Evolutionary conservation across 139 green algal genomes (phyloP).

Genomic region (Eudorina sp.): DNA sequence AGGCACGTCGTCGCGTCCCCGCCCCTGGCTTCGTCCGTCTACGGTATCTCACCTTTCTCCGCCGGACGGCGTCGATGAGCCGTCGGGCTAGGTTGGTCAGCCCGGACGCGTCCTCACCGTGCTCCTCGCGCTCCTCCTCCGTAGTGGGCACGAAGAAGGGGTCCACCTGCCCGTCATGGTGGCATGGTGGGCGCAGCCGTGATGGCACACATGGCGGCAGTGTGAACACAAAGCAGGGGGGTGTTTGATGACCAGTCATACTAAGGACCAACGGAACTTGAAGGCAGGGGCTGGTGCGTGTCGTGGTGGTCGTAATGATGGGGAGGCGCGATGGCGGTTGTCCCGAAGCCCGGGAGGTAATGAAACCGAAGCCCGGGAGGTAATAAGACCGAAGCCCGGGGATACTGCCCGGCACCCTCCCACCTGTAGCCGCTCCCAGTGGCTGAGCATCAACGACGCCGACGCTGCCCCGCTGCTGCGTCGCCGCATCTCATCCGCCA

Average conservation of each 20-base stretch:
- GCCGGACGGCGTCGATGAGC: conserved; percentile 88
- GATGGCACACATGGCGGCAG: too few relatives aligned
- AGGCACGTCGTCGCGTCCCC: neutral
- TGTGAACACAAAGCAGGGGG: too few relatives aligned
- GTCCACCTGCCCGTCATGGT: conserved; percentile 88
- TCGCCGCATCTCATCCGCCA: conserved; percentile 94
- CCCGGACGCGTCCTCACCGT: conserved; percentile 88
- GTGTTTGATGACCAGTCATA: too few relatives aligned
- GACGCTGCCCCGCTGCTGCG: conserved; percentile 87
- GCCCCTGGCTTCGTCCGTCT: neutral
- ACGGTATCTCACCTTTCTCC: conserved; percentile 78
- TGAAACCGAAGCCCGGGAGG: too few relatives aligned
- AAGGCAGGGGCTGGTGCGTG: too few relatives aligned
- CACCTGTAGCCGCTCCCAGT: conserved; percentile 95
- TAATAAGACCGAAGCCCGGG: too few relatives aligned
- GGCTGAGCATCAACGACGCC: conserved; percentile 91
- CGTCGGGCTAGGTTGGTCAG: conserved; percentile 84
- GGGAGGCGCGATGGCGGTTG: too few relatives aligned
- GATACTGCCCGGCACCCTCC: conserved; percentile 4
- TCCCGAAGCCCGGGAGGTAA: too few relatives aligned
- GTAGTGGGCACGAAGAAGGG: conserved; percentile 97
- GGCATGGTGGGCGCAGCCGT: too few relatives aligned
- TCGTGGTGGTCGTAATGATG: too few relatives aligned
- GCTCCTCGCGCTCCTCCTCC: conserved; percentile 98
- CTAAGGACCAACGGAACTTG: too few relatives aligned